Conservation (phyloP, 176 grass and related monocot species). For the Aegilops speltoides region DNA sequence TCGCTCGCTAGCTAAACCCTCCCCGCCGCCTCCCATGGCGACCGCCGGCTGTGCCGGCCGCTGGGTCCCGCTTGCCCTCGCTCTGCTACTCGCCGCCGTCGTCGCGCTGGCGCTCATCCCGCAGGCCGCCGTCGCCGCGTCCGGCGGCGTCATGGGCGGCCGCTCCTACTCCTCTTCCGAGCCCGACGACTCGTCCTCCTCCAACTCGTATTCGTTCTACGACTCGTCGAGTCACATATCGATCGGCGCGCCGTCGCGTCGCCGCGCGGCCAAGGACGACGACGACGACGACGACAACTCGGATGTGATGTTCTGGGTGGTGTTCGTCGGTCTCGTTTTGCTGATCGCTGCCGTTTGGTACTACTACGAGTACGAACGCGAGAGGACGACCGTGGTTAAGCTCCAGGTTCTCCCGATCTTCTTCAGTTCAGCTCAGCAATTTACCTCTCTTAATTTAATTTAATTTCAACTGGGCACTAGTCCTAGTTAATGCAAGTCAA, state of each 20-base stretch:
- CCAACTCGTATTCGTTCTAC: background rate
- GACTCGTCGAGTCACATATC: slow-evolving; percentile 7
- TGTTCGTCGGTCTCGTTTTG: background rate
- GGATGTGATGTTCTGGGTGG: background rate
- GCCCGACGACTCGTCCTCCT: background rate
- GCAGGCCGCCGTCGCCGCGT: slow-evolving; percentile 25
- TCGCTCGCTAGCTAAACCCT: background rate
- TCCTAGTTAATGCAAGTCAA: background rate
- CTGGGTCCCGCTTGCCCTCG: background rate
- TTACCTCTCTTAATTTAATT: background rate
- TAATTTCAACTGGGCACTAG: background rate
- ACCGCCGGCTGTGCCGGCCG: background rate
- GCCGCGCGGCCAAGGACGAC: background rate
- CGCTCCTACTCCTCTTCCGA: slow-evolving; percentile 20
- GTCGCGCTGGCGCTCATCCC: background rate
- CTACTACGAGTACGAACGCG: background rate
- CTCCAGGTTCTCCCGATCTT: slow-evolving; percentile 21
- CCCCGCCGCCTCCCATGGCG: background rate
- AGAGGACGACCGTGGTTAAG: slow-evolving; percentile 35
- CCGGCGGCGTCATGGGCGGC: slow-evolving; percentile 38
- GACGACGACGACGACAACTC: background rate
- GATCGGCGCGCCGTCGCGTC: slow-evolving; percentile 10
- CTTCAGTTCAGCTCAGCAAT: background rate
- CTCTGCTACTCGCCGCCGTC: slow-evolving; percentile 6
- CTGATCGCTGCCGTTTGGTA: background rate